phyloP scores from a whole-genome alignment of 2,329 filamentous ascomycete species.

The Arachnomyces sp. region DNA sequence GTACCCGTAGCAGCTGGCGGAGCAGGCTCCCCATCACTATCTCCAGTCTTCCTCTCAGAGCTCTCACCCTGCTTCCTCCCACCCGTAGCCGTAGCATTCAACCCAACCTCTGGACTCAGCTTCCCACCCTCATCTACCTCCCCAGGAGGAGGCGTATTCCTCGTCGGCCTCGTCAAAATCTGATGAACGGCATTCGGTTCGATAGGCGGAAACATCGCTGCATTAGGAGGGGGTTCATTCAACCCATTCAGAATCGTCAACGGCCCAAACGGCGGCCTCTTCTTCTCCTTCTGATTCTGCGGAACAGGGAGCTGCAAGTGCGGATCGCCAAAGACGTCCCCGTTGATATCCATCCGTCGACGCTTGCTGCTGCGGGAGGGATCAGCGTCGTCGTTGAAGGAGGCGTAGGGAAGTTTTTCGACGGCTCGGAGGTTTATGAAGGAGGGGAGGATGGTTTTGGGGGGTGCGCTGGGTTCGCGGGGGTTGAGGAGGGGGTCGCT shows the following conservation, averaged over 20 bases:
- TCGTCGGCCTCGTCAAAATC: constrained; percentile 28
- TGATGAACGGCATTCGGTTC: constrained; percentile 39
- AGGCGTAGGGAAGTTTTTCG: constrained; percentile 36
- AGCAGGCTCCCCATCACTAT: constrained; percentile 7
- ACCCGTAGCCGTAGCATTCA: constrained; percentile 1
- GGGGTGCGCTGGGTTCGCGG: constrained; percentile 29
- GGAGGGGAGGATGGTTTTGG: constrained; percentile 35
- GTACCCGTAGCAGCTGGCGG: constrained; percentile 20
- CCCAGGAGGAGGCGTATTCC: constrained; percentile 14
- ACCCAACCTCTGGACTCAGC: not conserved
- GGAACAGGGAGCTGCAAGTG: constrained; percentile 41
- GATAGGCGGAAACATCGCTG: constrained; percentile 53
- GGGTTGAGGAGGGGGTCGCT: constrained; percentile 21
- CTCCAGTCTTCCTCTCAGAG: constrained; percentile 6
- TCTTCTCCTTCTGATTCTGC: constrained; percentile 37
- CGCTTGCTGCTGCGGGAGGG: constrained; percentile 33
- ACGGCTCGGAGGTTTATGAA: constrained; percentile 41
- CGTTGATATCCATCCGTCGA: constrained; percentile 33
- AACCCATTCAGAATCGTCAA: constrained; percentile 49
- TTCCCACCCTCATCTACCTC: not conserved
- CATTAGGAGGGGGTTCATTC: constrained; percentile 56
- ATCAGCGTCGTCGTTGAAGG: constrained; percentile 30
- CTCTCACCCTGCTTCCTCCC: constrained; percentile 9
- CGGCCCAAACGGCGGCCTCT: constrained; percentile 36
- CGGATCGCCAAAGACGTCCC: constrained; percentile 35